phyloP scores from a whole-genome alignment of 148 eudicot species.

The Rhododendron kiyosumense region DNA sequence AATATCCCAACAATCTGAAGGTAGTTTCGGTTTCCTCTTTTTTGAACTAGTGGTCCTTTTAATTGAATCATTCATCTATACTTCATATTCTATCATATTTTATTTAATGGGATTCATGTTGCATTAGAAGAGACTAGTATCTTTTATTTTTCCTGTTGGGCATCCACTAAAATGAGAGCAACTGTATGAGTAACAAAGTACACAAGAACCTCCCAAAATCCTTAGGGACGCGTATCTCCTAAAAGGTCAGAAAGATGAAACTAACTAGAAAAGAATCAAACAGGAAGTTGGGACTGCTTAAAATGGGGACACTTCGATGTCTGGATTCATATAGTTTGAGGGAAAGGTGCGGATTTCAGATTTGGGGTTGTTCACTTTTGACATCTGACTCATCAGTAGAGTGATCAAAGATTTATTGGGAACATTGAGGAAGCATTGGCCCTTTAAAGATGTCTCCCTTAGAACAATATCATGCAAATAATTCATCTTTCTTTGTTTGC shows the following conservation, averaged over 20 bases:
- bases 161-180: background rate
- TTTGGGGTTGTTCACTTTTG: background rate
- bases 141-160: background rate
- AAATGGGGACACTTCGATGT: background rate
- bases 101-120: background rate
- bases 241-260: background rate
- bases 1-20: conserved; percentile 64
- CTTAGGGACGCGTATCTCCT: background rate
- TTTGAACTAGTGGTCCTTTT: background rate
- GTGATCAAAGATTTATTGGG: background rate
- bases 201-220: background rate
- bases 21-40: conserved; percentile 23
- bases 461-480: background rate
- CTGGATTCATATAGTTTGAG: background rate
- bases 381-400: background rate
- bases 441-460: background rate
- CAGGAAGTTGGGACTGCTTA: background rate
- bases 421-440: background rate
- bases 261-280: background rate
- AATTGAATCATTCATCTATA: background rate
- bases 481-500: background rate
- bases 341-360: background rate
- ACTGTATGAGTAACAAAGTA: background rate
- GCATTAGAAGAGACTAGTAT: background rate
- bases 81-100: background rate